Base-by-base conservation (phyloP, 306 rosid genomes). In the Sindora glabra region DNA sequence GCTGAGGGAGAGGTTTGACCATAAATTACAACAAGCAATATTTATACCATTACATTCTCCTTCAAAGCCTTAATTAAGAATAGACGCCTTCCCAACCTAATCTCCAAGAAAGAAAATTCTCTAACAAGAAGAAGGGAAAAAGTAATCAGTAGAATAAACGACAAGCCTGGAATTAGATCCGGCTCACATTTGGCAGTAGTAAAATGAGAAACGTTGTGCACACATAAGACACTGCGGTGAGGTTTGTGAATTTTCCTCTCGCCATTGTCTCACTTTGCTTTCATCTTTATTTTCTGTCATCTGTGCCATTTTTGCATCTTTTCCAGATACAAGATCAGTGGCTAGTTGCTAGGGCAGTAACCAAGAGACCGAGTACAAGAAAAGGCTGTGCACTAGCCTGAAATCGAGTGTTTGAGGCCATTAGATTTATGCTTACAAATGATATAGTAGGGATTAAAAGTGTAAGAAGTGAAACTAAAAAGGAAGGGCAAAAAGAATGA, bases 371-470 rank as follows among this genome's bases (percentile, higher is more conserved):
- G 29, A 77, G 78, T 22, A 77, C 72, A 52, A 77, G 65, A 59
- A 77, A 77, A 57, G 82, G 78, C 48, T 72, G 82, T 8, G 82
- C 82, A 39, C 78, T 72, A 22, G 82, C 82, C 82, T 77, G 75
- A 5, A 59, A 67, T 18, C 58, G 10, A 23, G 34, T 29, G 5
- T 64, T 19, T 18, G 9, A 48, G 23, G 56, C 6, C 14, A n/a
- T 29, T n/a, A 10, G 10, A 37, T 17, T 56, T 25, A 56, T 56
- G 47, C 1, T 1, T 0, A 7, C 4, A 12, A 21, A 4, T 1
- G 0, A 53, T 13, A 36, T 21, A 1, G 8, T 13, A 2, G 9
- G 48, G 4, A 39, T 27, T 18, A 39, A 14, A 23, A 14, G 11
- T 22, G 49, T 9, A 21, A 18, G 17, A 55, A 33, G 21, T 37